Percentiles rank a stretch among this genome's conserved stretches.
phyloP scores from a whole-genome alignment of 495 filamentous ascomycete species.

The Talaromyces adpressus region DNA sequence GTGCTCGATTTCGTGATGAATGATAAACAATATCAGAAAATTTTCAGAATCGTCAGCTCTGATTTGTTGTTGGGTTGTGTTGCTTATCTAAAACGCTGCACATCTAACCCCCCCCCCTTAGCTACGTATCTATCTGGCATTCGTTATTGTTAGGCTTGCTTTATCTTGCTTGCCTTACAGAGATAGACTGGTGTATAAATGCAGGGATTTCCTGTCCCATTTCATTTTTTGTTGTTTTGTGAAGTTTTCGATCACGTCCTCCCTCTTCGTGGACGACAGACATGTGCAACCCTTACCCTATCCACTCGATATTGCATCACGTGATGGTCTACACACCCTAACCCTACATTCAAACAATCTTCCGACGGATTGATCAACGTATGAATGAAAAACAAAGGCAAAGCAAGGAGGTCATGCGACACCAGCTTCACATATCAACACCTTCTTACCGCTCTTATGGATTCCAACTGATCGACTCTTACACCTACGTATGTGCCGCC shows the following conservation, averaged over 20 bases:
- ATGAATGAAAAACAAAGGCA: background rate
- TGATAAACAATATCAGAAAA: background rate
- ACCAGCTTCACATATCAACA: background rate
- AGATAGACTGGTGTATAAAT: background rate
- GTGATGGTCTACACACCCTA: background rate
- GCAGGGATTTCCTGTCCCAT: background rate
- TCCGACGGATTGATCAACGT: background rate
- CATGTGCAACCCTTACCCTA: background rate
- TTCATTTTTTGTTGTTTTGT: background rate
- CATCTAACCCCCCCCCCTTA: background rate
- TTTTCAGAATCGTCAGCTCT: background rate
- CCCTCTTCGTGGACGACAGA: background rate
- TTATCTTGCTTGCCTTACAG: background rate
- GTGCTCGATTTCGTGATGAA: background rate
- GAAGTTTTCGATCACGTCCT: background rate
- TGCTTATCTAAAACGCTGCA: background rate
- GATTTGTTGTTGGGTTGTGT: background rate
- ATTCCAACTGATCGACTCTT: background rate
- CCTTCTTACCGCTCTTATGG: background rate
- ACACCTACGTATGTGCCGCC: background rate
- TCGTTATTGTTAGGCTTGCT: background rate
- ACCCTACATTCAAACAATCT: background rate
- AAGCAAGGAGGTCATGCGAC: background rate
- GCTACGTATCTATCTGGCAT: background rate
- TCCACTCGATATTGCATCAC: background rate